A percentile compares a stretch with the other conserved stretches of the same genome.
Conservation (phyloP, 345 rosid genomes). For the Corchorus capsularis region DNA sequence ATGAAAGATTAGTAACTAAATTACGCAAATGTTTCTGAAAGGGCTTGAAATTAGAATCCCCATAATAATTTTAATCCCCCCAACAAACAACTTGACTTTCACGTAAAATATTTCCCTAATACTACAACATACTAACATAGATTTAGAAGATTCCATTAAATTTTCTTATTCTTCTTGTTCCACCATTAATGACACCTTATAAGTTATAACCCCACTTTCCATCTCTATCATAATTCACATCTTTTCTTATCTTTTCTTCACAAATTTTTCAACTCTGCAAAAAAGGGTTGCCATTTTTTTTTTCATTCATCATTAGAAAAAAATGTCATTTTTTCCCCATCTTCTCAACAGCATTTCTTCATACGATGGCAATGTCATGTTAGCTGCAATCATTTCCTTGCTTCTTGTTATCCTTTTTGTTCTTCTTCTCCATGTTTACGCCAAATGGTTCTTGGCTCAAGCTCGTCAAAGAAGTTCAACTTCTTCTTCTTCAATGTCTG, state of each 20-base stretch:
- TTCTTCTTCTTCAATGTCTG: constrained; percentile 29
- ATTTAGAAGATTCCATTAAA: constrained; percentile 19
- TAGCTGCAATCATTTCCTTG: constrained; percentile 72
- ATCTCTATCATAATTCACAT: constrained; percentile 1
- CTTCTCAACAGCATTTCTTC: constrained; percentile 54
- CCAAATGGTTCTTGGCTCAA: constrained; percentile 63
- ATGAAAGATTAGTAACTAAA: not conserved
- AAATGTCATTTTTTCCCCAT: constrained; percentile 28
- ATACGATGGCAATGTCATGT: constrained; percentile 63
- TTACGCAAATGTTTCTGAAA: constrained; percentile 26
- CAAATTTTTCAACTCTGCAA: not conserved
- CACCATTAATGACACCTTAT: not conserved
- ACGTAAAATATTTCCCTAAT: constrained; percentile 26
- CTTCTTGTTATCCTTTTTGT: constrained; percentile 78
- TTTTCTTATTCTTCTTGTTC: constrained; percentile 1
- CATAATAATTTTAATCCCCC: constrained; percentile 16
- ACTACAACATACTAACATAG: too few relatives aligned
- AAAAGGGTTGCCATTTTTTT: not conserved
- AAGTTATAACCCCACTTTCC: not conserved
- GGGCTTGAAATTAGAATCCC: constrained; percentile 1
- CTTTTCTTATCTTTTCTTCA: not conserved
- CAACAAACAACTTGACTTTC: constrained; percentile 34
- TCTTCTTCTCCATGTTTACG: constrained; percentile 78
- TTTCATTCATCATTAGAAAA: not conserved
- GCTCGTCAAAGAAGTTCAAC: constrained; percentile 32